Evolutionary conservation across 768 basidiomycete genomes (phyloP).

Genomic region (Suillus bovinus): DNA sequence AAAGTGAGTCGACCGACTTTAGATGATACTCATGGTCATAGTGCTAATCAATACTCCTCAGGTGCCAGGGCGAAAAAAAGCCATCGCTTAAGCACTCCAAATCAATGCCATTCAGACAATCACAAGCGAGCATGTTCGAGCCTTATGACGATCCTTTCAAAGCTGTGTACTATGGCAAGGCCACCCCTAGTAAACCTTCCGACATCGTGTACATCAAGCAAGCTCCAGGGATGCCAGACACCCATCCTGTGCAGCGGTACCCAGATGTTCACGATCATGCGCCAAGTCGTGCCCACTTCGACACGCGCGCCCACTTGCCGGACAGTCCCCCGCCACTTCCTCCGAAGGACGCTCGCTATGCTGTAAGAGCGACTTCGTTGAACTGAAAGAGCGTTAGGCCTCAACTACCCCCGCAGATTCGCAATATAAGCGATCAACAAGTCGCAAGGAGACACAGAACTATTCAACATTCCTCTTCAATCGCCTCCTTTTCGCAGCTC

Average conservation of each 20-base stretch:
- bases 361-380: slow-evolving; percentile 6
- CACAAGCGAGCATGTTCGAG: background rate
- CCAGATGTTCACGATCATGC: background rate
- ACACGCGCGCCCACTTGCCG: slow-evolving; percentile 8
- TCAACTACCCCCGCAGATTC: background rate
- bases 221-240: slow-evolving; percentile 5
- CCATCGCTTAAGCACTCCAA: slow-evolving; percentile 14
- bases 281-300: background rate
- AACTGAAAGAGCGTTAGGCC: slow-evolving; percentile 1
- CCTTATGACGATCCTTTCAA: background rate
- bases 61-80: slow-evolving; percentile 2
- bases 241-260: background rate
- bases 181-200: slow-evolving; percentile 12
- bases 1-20: slow-evolving; percentile 8
- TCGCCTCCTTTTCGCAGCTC: background rate
- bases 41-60: background rate
- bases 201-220: slow-evolving; percentile 13
- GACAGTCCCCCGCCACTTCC: slow-evolving; percentile 13
- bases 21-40: background rate
- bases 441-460: background rate
- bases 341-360: slow-evolving; percentile 11
- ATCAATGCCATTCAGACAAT: slow-evolving; percentile 13
- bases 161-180: slow-evolving; percentile 12
- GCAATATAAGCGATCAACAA: background rate
- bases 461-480: background rate